phyloP scores from a whole-genome alignment of 2,329 filamentous ascomycete species.

The Curvularia sp. region DNA sequence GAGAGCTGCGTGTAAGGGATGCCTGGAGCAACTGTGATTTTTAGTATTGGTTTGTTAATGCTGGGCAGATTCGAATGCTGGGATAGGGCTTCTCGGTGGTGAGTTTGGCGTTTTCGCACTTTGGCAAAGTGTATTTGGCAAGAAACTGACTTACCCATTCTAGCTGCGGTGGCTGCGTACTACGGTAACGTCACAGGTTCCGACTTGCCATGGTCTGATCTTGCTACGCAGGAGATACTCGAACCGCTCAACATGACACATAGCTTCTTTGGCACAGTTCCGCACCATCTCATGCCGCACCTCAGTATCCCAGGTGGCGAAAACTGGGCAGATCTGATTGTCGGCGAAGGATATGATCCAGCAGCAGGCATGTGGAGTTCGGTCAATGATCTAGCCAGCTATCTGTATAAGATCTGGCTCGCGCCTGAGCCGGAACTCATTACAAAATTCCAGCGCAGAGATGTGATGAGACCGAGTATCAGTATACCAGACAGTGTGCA shows the following conservation, averaged over 20 bases:
- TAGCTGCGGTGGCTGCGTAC: conserved; percentile 33
- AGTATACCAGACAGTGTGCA: conserved; percentile 37
- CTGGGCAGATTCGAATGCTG: conserved; percentile 38
- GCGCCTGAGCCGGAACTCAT: conserved; percentile 32
- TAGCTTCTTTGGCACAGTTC: conserved; percentile 35
- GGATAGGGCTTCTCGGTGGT: conserved; percentile 37
- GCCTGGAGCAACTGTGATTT: background rate
- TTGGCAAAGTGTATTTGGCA: no score
- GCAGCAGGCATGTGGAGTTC: conserved; percentile 45
- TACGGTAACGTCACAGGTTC: conserved; percentile 31
- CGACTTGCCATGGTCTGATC: conserved; percentile 33
- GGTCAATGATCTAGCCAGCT: conserved; percentile 38
- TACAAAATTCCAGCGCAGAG: conserved; percentile 34
- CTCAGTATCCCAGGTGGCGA: conserved; percentile 36
- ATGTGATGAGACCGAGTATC: conserved; percentile 31
- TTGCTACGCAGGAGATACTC: conserved; percentile 30
- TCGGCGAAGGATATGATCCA: conserved; percentile 42
- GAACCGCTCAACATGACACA: conserved; percentile 36
- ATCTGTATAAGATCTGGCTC: conserved; percentile 38
- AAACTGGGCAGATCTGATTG: conserved; percentile 37
- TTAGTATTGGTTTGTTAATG: background rate
- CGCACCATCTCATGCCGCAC: conserved; percentile 23
- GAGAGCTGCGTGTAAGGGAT: conserved; percentile 29
- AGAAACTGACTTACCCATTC: conserved; percentile 6
- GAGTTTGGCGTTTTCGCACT: background rate